A percentile compares a stretch with the other conserved stretches of the same genome.
Conservation (phyloP, 129 eudicot species). For the Ambrosia trifida region DNA sequence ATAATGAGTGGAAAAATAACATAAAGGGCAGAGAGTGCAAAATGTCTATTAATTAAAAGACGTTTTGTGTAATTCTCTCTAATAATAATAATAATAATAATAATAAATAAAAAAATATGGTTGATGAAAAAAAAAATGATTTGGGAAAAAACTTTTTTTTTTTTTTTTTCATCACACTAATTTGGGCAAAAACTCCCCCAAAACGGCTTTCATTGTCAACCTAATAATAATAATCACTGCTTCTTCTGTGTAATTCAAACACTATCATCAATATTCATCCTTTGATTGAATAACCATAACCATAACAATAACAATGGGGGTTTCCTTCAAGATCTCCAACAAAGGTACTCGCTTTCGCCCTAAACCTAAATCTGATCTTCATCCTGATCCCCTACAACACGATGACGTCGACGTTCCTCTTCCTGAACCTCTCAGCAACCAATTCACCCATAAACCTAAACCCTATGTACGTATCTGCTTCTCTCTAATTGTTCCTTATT, state of each 20-base stretch:
- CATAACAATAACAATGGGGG: conserved; percentile 48
- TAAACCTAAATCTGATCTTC: conserved; percentile 41
- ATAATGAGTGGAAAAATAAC: no score
- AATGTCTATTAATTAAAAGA: no score
- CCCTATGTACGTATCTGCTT: conserved; percentile 23
- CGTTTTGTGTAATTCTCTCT: no score
- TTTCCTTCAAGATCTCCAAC: conserved; percentile 77
- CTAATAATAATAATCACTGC: no score
- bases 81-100: no score
- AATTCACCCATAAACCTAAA: conserved; percentile 16
- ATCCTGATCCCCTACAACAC: conserved; percentile 23
- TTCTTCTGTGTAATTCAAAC: conserved; percentile 4
- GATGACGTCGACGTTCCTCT: conserved; percentile 24
- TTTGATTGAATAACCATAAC: conserved; percentile 30
- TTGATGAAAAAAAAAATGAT: no score
- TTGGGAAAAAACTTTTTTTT: no score
- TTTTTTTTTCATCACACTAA: no score
- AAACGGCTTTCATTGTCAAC: no score
- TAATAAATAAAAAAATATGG: no score
- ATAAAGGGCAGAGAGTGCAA: no score
- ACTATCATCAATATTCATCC: not conserved
- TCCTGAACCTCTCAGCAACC: conserved; percentile 12
- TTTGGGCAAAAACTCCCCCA: no score
- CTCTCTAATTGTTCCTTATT: not conserved
- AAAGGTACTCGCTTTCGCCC: conserved; percentile 63